Percentiles rank a stretch among this genome's conserved stretches.
phyloP scores from a whole-genome alignment of 768 basidiomycete genomes.

The Podaxis sp. region DNA sequence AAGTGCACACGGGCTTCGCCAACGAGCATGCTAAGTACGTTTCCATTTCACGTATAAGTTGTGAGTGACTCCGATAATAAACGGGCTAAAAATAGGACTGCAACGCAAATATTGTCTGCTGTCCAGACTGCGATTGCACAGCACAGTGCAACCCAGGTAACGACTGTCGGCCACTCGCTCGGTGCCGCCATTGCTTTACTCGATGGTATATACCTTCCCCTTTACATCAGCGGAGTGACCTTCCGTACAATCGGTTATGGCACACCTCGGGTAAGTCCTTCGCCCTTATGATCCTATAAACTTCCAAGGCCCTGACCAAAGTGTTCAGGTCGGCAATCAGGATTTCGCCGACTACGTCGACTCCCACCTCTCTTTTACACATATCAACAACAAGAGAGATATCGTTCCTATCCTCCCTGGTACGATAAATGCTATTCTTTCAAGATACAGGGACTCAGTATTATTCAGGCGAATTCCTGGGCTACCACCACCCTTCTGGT shows the following conservation, averaged over 20 bases:
- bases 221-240: constrained; percentile 42
- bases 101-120: constrained; percentile 37
- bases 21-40: constrained; percentile 41
- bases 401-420: constrained; percentile 33
- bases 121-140: constrained; percentile 34
- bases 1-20: constrained; percentile 46
- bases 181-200: constrained; percentile 52
- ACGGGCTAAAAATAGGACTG: constrained; percentile 33
- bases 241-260: constrained; percentile 42
- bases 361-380: constrained; percentile 22
- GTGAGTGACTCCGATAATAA: neutral
- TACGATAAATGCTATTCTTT: neutral
- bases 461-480: constrained; percentile 45
- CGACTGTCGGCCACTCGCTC: constrained; percentile 45
- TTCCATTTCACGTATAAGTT: neutral
- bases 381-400: constrained; percentile 28
- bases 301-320: neutral
- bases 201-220: constrained; percentile 54
- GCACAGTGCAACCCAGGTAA: constrained; percentile 33
- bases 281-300: neutral
- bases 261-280: constrained; percentile 38
- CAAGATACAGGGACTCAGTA: constrained; percentile 35
- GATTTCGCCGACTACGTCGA: constrained; percentile 29
- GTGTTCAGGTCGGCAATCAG: constrained; percentile 35
- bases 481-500: constrained; percentile 39